Conservation (phyloP, 805 yeast species). For the Suhomyces tanzawaensis region DNA sequence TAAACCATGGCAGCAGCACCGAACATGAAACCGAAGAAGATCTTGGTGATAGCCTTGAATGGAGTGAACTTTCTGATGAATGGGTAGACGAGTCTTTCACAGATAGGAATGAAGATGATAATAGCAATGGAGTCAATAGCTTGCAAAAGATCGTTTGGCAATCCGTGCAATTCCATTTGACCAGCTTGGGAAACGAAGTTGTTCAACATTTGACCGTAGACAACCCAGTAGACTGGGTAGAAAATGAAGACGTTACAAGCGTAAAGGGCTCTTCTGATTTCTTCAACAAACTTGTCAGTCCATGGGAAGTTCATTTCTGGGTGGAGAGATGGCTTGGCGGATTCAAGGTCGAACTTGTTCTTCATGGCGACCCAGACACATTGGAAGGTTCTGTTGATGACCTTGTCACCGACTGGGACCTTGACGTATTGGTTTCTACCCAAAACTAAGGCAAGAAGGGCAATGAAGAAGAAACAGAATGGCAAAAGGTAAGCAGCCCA, state of each 20-base stretch:
- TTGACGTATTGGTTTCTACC: constrained; percentile 58
- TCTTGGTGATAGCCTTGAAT: constrained; percentile 70
- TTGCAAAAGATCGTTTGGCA: constrained; percentile 79
- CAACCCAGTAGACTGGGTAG: constrained; percentile 74
- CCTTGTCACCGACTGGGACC: constrained; percentile 60
- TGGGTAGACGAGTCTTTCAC: constrained; percentile 55
- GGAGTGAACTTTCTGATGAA: constrained; percentile 45
- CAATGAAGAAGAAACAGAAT: constrained; percentile 54
- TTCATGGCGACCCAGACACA: constrained; percentile 40
- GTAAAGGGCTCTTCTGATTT: constrained; percentile 58
- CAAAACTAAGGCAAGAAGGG: constrained; percentile 48
- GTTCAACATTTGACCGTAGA: constrained; percentile 67
- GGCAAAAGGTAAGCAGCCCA: constrained; percentile 78
- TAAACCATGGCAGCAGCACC: constrained; percentile 67
- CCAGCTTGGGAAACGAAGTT: constrained; percentile 75
- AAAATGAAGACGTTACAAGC: constrained; percentile 74
- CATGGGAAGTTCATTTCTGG: constrained; percentile 51
- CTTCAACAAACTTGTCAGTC: constrained; percentile 72
- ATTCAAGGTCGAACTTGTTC: constrained; percentile 49
- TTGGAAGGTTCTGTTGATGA: constrained; percentile 52
- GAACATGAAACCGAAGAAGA: constrained; percentile 65
- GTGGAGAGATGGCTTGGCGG: constrained; percentile 57
- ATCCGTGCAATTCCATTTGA: constrained; percentile 68
- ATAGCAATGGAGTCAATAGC: constrained; percentile 74
- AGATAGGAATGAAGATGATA: constrained; percentile 73